Evolutionary conservation across 345 rosid genomes (phyloP).

Genomic region (Leavenworthia alabamica): DNA sequence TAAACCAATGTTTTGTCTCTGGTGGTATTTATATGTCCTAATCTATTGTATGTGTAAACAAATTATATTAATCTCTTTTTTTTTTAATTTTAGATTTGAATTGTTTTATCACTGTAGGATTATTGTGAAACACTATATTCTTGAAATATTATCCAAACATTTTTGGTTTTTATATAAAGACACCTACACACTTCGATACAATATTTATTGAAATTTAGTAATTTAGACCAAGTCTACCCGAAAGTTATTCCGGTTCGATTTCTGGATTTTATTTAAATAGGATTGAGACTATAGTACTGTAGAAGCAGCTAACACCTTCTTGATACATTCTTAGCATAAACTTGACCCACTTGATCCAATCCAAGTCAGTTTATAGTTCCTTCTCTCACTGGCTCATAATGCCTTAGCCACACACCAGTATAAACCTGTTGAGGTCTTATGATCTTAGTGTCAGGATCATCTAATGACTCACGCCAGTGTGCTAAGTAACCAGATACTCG

Average conservation of each 20-base stretch:
- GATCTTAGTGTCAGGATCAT: no score
- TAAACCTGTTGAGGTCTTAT: no score
- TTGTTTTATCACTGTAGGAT: not conserved
- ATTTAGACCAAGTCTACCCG: not conserved
- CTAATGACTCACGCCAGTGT: no score
- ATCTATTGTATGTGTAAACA: no score
- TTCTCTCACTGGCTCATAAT: constrained; percentile 53
- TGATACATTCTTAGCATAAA: constrained; percentile 56
- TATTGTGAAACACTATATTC: not conserved
- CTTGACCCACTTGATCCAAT: constrained; percentile 34
- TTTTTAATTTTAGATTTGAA: not conserved
- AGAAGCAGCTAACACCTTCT: constrained; percentile 54
- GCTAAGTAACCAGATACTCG: no score
- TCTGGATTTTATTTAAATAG: not conserved
- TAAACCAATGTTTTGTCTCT: not conserved
- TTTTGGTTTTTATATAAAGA: not conserved
- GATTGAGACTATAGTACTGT: not conserved
- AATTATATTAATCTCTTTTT: not conserved
- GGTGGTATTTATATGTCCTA: not conserved
- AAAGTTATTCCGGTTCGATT: not conserved
- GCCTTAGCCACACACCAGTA: constrained; percentile 77
- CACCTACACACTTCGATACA: not conserved
- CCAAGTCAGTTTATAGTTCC: constrained; percentile 32
- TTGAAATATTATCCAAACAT: not conserved
- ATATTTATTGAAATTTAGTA: not conserved